Evolutionary conservation across 2,329 filamentous ascomycete species (phyloP).

Genomic region (Colletotrichum paranaense): DNA sequence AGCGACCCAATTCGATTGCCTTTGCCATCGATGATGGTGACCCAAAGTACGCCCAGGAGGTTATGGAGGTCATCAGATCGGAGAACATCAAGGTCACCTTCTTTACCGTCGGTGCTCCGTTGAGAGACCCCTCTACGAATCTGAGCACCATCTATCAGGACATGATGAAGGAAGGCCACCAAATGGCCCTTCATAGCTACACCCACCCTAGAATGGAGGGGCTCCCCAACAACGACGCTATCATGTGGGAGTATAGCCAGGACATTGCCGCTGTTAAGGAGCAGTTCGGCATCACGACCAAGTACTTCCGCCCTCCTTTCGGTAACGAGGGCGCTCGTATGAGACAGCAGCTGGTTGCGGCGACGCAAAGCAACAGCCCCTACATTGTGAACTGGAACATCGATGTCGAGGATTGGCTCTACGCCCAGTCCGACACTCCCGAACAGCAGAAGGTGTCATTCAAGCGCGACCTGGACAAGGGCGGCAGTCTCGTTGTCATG

Average conservation of each 20-base stretch:
- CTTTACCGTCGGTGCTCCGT: conserved; percentile 75
- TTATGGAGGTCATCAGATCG: conserved; percentile 70
- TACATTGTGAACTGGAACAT: conserved; percentile 77
- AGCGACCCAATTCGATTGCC: conserved; percentile 75
- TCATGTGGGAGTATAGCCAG: conserved; percentile 72
- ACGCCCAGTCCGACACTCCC: conserved; percentile 69
- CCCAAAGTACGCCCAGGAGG: conserved; percentile 53
- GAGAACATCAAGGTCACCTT: conserved; percentile 76
- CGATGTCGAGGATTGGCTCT: conserved; percentile 78
- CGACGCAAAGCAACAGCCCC: conserved; percentile 60
- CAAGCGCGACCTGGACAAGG: conserved; percentile 69
- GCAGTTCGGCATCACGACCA: conserved; percentile 47
- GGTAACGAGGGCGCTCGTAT: conserved; percentile 76
- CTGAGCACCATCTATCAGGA: conserved; percentile 72
- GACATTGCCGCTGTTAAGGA: conserved; percentile 61
- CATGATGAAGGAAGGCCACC: conserved; percentile 72
- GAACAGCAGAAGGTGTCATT: conserved; percentile 77
- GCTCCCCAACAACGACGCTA: conserved; percentile 61
- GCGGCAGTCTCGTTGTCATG: conserved; percentile 74
- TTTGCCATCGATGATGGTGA: conserved; percentile 79
- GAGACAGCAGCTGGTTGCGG: conserved; percentile 70
- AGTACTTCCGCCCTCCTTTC: conserved; percentile 77
- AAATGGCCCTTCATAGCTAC: conserved; percentile 75
- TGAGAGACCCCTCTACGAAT: conserved; percentile 69
- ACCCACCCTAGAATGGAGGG: conserved; percentile 75